Percentiles rank a stretch among this genome's conserved stretches.
These are phyloP conservation scores for Lenwebbia sp. DNA, from an alignment of 345 rosid genomes.

Conservation along the genomic window DNA sequence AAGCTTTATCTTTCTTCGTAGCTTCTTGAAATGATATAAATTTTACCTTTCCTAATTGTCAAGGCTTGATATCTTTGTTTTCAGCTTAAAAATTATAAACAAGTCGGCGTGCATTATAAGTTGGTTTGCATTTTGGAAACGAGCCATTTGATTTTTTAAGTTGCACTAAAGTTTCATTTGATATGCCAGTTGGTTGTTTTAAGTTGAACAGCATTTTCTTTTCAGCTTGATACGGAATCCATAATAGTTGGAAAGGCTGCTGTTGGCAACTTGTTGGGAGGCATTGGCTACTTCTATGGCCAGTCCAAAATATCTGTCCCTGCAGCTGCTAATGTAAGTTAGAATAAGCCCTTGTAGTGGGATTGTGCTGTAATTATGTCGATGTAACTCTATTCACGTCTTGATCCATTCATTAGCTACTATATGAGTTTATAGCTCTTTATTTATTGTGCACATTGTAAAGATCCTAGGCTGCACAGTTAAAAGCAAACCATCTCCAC, in stretches of 20 bases:
- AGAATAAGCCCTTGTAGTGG: neutral
- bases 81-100: neutral
- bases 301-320: conserved; percentile 66
- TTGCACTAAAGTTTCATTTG: neutral
- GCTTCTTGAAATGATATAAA: neutral
- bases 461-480: neutral
- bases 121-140: neutral
- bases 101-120: neutral
- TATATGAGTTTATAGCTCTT: neutral
- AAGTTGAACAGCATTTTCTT: neutral
- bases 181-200: neutral
- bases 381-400: neutral
- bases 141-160: neutral
- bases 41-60: neutral
- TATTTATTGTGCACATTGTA: neutral
- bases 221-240: conserved; percentile 62
- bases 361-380: neutral
- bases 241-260: conserved; percentile 67
- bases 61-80: neutral
- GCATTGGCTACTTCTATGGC: conserved; percentile 93
- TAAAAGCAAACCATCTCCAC: neutral
- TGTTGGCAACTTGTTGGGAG: conserved; percentile 81
- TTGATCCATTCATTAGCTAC: neutral
- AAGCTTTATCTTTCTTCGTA: neutral
- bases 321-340: conserved; percentile 43